A percentile compares a stretch with the other conserved stretches of the same genome.
Conservation (phyloP, 305 asterid species). For the Solanum chacoense region DNA sequence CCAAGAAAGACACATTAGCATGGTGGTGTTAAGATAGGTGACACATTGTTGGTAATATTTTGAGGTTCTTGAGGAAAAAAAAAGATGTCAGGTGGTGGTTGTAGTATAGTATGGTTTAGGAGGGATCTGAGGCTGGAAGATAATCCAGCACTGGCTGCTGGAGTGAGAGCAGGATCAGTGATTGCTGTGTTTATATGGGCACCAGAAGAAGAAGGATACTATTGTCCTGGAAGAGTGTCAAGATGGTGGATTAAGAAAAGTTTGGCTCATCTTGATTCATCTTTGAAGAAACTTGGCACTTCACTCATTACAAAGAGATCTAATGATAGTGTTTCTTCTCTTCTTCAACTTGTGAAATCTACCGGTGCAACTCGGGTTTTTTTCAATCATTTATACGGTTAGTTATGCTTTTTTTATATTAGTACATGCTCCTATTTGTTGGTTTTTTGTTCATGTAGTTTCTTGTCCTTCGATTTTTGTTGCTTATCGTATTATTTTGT, state of each 20-base stretch:
- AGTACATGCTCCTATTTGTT: neutral
- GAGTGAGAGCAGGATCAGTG: constrained; percentile 68
- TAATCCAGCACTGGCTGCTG: constrained; percentile 84
- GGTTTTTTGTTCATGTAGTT: neutral
- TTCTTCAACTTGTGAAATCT: constrained; percentile 51
- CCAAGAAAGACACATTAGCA: constrained; percentile 4
- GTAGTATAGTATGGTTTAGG: constrained; percentile 89
- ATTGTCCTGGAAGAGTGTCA: constrained; percentile 72
- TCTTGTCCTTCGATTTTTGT: neutral
- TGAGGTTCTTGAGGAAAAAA: neutral
- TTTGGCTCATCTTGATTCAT: constrained; percentile 58
- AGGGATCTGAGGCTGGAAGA: constrained; percentile 93
- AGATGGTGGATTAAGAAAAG: constrained; percentile 93
- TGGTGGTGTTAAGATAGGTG: neutral
- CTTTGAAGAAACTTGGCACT: constrained; percentile 80
- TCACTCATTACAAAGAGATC: constrained; percentile 77
- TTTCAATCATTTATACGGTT: constrained; percentile 87
- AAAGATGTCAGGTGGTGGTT: constrained; percentile 49
- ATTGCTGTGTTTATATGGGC: constrained; percentile 76
- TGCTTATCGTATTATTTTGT: neutral
- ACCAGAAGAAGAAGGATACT: constrained; percentile 86
- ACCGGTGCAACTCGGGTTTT: constrained; percentile 75
- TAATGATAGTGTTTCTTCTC: constrained; percentile 64
- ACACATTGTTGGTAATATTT: neutral
- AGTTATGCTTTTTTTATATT: neutral